A percentile compares a stretch with the other conserved stretches of the same genome.
phyloP scores from a whole-genome alignment of 257 asterid genomes.

The Gynochthodes officinalis region DNA sequence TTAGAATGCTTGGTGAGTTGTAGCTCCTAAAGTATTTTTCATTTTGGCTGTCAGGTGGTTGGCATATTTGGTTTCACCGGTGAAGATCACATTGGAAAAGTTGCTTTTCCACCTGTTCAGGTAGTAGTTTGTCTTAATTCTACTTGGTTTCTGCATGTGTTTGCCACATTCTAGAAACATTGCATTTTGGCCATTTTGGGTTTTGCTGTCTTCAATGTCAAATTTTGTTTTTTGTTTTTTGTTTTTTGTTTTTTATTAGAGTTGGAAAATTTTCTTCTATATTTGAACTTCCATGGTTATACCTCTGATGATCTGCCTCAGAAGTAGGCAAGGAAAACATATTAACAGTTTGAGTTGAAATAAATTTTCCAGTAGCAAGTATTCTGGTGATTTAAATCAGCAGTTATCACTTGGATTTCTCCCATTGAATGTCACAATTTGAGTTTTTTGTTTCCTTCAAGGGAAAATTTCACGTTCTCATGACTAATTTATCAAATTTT shows the following conservation, averaged over 20 bases:
- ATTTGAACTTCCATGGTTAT: neutral
- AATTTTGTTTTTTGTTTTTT: neutral
- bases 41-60: slow-evolving; percentile 49
- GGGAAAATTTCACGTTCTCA: neutral
- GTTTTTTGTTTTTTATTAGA: too few species aligned
- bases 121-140: slow-evolving; percentile 30
- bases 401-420: neutral
- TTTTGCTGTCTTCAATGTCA: neutral
- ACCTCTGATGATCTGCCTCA: neutral
- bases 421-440: neutral
- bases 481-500: neutral
- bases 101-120: slow-evolving; percentile 94
- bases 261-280: neutral
- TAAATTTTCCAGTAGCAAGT: neutral
- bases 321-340: neutral
- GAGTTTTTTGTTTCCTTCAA: neutral
- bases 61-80: slow-evolving; percentile 94
- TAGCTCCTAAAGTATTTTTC: neutral
- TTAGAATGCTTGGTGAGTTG: neutral
- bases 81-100: slow-evolving; percentile 95
- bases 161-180: slow-evolving; percentile 5
- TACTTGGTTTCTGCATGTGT: neutral
- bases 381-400: neutral
- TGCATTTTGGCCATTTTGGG: neutral
- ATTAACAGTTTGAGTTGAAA: neutral